Base-by-base conservation (phyloP, 768 basidiomycete species). In the Rhizopogon rudus region DNA sequence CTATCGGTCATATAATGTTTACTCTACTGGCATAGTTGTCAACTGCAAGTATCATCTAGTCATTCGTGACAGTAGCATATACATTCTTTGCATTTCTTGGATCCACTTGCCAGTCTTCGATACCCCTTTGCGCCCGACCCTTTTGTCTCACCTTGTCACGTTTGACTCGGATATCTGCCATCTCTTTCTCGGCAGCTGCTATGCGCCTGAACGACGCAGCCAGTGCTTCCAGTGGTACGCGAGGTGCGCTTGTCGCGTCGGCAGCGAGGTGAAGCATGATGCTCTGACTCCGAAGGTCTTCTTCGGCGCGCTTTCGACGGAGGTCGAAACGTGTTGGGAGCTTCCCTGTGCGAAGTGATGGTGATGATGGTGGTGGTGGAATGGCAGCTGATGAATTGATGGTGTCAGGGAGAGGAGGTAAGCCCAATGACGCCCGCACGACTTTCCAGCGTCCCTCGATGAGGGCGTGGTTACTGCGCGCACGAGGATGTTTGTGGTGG, bases 361-460 rank as follows among this genome's bases (percentile, higher is more conserved):
- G n/a, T 22, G 42, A 20, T 17, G 46, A 5, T 51, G 31, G 35
- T 33, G 31, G 29, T 3, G 45, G 17, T 14, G 20, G 25, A 25
- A 46, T 35, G 4, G 16, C 65, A 35, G 20, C 14, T 4, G 46
- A 14, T 14, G 20, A 59, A 40, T 60, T 25, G 51, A 44, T 48
- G 55, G 44, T 49, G 22, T 55, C 63, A 40, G 67, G 45, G 48
- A 64, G 58, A 20, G 65, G 64, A 0, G 65, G 63, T 12, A 73
- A 65, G 50, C 61, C 62, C 7, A 73, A 60, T 29, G 73, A 68
- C 3, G 59, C 55, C 6, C 71, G 66, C 22, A 73, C 64, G 29
- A 57, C 60, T 37, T 58, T 48, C 72, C 72, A 73, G 58, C 70
- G 68, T 33, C 72, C 72, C 40, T 66, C 59, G 55, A 70, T 58